Evolutionary conservation across 2,329 filamentous ascomycete genomes (phyloP), one percentile per base, ranked within the genome.

Genomic region (Neurospora crassa): DNA sequence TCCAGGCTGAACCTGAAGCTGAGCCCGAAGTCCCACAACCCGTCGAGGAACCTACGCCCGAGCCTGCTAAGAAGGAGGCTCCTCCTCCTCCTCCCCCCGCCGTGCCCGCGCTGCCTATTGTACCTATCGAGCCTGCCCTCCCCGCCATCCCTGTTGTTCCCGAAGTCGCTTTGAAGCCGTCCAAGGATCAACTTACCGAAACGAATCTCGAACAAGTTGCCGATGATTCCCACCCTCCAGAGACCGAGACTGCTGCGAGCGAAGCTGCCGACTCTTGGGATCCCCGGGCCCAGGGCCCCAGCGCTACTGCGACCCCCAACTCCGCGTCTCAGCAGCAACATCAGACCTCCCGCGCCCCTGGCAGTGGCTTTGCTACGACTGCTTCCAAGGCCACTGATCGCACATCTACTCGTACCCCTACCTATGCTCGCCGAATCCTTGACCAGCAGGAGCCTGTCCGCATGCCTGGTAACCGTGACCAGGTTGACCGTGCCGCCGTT

Each of bases 371-470:
- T 80, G 92, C 91, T 68, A 87, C 92, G n/a, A 91, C 90, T 68
- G 93, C 93, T 37, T 85, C 92, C 77, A 97, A 97, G 83, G 92
- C 92, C 40, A 71, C 88, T 72, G 83, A 89, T 78, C 80, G 87
- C 73, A 83, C 88, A 34, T 82, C 87, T 71, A 84, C 85, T 72
- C 92, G 95, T 73, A 90, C 89, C 70, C 88, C 93, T 24, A 94
- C 91, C 82, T 93, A 92, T 81, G 92, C 96, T 80, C 90, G 95
- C 75, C 92, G 93, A 77, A 87, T 97, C 70, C 86, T 97, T 78
- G 94, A 98, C 77, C 96, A 99, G 80, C 94, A 97, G 81, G 96
- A 99, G 83, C 93, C 96, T 72, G 96, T 99, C 53, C 94, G 97
- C 75, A 97, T 99, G 95, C 96, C 96, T 67, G 94, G 93, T 72